Conservation (phyloP, 1,284 basidiomycete species). For the Moesziomyces sp. region DNA sequence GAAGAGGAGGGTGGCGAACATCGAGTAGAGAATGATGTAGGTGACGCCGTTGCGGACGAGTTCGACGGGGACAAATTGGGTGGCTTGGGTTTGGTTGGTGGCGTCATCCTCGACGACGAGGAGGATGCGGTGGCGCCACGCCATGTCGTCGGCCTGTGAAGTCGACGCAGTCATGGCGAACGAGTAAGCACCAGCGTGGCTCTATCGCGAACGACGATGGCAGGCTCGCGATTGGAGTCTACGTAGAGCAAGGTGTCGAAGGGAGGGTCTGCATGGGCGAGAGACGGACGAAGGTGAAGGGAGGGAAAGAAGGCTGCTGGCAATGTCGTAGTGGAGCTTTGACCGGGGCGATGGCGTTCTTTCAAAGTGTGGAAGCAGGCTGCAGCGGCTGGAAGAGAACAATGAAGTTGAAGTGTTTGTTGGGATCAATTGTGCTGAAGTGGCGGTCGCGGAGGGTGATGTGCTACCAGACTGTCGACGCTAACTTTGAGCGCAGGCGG, state of each 20-base stretch:
- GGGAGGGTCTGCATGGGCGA: background rate
- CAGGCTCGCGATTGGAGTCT: background rate
- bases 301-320: background rate
- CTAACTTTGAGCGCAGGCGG: too few relatives aligned
- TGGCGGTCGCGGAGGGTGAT: too few relatives aligned
- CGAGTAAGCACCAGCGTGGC: background rate
- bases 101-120: constrained; percentile 21
- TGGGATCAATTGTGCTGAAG: background rate
- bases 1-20: constrained; percentile 52
- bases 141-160: constrained; percentile 6
- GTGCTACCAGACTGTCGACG: too few relatives aligned
- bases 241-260: background rate
- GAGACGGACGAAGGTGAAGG: background rate
- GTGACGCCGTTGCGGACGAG: constrained; percentile 50
- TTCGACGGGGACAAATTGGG: constrained; percentile 35
- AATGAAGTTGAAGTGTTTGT: background rate
- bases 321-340: too few relatives aligned
- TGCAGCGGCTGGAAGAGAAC: background rate
- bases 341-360: too few relatives aligned
- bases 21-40: constrained; percentile 57
- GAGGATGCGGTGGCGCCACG: constrained; percentile 32
- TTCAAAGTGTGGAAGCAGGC: too few relatives aligned
- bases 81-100: constrained; percentile 11
- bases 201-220: background rate
- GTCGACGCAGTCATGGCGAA: constrained; percentile 19